Evolutionary conservation across 805 yeast species (phyloP), one percentile per base, ranked within the genome.

Genomic region (Candida incommunis): DNA sequence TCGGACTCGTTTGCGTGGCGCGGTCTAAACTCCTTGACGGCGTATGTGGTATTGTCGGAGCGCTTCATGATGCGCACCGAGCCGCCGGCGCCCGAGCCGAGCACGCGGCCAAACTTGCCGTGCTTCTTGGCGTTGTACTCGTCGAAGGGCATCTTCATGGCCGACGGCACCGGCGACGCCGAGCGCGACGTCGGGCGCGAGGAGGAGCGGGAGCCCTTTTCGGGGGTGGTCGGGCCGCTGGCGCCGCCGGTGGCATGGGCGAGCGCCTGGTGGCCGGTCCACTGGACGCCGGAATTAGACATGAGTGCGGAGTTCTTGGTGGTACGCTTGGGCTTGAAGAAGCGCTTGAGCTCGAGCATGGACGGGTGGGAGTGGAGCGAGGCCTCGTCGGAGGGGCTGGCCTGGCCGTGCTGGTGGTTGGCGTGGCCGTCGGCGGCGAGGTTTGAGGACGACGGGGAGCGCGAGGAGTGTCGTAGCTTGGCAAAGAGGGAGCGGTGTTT

Each of bases 11-110:
- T 71, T 3, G 71, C 65, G 46, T 74, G 66, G 53, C 78, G 77
- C 7, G 81, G 65, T 48, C 94, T 70, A 61, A 90, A 87, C 61
- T 84, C 82, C 65, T 88, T 88, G 45, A 90, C 83, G 0, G 97
- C 97, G 63, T 75, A 86, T 3, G 84, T 60, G 48, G 74, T 71
- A 22, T 75, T 72, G 51, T 78, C 79, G 0, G 72, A 60, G 44
- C 82, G 72, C 47, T 76, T 75, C 48, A 87, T 81, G 44, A 85
- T 70, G 37, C 82, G 74, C n/a, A 88, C 97, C 0, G 92, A 80
- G 1, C 97, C 96, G 22, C 94, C 88, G 1, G 96, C 96, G 13
- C 97, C 97, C 47, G 88, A 78, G 21, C 97, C 97, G 43, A 86
- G 67, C 21, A 80, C 67, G 50, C 73, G 72, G 11, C 94, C 94